Evolutionary conservation across 75 land plant genomes (phyloP).

Genomic region (Ceratopteris richardii): DNA sequence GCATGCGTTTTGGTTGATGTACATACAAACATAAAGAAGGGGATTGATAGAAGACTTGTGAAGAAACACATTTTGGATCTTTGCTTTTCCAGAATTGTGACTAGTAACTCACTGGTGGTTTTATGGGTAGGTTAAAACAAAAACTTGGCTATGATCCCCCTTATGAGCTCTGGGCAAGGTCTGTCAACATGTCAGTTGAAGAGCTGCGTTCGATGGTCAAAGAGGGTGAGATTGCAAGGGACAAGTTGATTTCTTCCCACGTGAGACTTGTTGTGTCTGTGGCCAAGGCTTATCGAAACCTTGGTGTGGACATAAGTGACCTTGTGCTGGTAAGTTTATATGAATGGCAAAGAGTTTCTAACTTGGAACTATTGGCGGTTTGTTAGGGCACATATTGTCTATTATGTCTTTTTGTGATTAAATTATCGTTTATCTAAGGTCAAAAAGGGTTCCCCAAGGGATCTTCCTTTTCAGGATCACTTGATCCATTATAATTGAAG

Average conservation of each 20-base stretch:
- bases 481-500: too few species aligned
- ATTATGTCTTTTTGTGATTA: too few species aligned
- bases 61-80: background rate
- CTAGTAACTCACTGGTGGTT: background rate
- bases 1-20: too few species aligned
- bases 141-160: slow-evolving; percentile 79
- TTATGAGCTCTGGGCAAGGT: slow-evolving; percentile 59
- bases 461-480: too few species aligned
- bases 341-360: too few species aligned
- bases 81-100: too few species aligned
- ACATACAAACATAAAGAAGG: too few species aligned
- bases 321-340: slow-evolving; percentile 78
- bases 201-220: slow-evolving; percentile 44
- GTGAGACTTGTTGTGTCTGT: slow-evolving; percentile 84
- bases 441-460: too few species aligned
- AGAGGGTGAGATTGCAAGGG: slow-evolving; percentile 62
- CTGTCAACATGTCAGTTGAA: slow-evolving; percentile 44
- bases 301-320: slow-evolving; percentile 79
- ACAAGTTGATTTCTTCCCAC: slow-evolving; percentile 68
- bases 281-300: slow-evolving; percentile 69
- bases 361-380: too few species aligned
- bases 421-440: too few species aligned
- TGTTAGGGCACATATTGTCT: too few species aligned
- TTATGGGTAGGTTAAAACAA: slow-evolving; percentile 48
- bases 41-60: background rate